Percentiles rank a stretch among this genome's conserved stretches.
Conservation (phyloP, 768 basidiomycete species). For the Heimioporus sp. region DNA sequence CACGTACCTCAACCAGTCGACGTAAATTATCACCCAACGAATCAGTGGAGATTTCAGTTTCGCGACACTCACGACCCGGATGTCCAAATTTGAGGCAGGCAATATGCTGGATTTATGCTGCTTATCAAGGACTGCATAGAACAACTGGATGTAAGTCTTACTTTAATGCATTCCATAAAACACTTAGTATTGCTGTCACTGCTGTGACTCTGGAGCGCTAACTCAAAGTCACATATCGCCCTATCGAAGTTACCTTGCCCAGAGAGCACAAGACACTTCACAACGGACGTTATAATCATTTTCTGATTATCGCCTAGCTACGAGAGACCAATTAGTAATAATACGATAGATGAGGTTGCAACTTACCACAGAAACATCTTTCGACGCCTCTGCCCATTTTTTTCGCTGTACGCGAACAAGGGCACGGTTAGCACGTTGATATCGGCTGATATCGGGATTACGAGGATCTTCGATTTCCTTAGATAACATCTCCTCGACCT, state of each 20-base stretch:
- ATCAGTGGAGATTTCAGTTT: not conserved
- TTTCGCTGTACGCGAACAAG: slow-evolving; percentile 8
- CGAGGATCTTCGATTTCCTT: slow-evolving; percentile 8
- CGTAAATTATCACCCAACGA: not conserved
- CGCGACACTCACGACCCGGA: not conserved
- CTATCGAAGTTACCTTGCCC: not conserved
- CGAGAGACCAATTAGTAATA: not conserved
- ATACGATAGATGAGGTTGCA: no score
- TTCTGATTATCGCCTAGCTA: not conserved
- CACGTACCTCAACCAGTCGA: not conserved
- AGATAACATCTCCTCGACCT: slow-evolving; percentile 5
- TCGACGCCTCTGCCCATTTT: slow-evolving; percentile 4
- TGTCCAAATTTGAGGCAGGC: slow-evolving; percentile 1
- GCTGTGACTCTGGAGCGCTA: not conserved
- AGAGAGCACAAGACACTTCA: slow-evolving; percentile 1
- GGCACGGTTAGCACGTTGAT: slow-evolving; percentile 14
- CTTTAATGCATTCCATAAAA: slow-evolving; percentile 10
- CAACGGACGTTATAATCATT: slow-evolving; percentile 1
- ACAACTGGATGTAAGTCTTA: not conserved
- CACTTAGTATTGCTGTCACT: not conserved
- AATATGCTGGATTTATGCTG: not conserved
- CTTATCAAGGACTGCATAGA: not conserved
- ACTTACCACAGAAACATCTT: slow-evolving; percentile 7
- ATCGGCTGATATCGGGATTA: not conserved
- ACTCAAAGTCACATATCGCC: not conserved